These are phyloP conservation scores for Solanum chiquidenum DNA, from an alignment of 257 asterid species.

Conservation along the genomic window DNA sequence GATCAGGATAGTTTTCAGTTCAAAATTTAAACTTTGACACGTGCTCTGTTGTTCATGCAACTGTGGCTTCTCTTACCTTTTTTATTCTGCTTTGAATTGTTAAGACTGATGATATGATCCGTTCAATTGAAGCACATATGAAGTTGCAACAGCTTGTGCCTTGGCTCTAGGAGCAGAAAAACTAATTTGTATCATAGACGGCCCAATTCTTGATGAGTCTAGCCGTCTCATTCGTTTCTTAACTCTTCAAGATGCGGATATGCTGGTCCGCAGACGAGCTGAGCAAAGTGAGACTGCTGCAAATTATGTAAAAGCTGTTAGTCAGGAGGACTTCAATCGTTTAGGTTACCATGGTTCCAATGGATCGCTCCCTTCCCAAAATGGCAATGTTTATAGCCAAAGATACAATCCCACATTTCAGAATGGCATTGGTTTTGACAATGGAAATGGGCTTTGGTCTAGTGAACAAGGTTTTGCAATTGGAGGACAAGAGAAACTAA, in stretches of 20 bases:
- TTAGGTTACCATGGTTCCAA: conserved; percentile 17
- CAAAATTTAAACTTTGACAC: background rate
- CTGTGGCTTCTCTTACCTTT: background rate
- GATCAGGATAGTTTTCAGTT: background rate
- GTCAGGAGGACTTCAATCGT: conserved; percentile 39
- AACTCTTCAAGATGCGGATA: conserved; percentile 78
- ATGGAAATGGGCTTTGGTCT: conserved; percentile 83
- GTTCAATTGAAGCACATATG: conserved; percentile 65
- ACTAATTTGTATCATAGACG: conserved; percentile 79
- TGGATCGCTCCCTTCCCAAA: conserved; percentile 17
- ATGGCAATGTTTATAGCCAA: conserved; percentile 30
- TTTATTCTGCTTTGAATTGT: background rate
- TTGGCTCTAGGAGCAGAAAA: conserved; percentile 89
- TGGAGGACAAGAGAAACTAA: conserved; percentile 91
- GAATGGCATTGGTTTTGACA: conserved; percentile 93
- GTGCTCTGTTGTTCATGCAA: background rate
- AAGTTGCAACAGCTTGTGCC: conserved; percentile 97
- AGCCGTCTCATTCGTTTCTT: conserved; percentile 74
- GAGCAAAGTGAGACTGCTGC: conserved; percentile 86
- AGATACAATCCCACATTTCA: conserved; percentile 55
- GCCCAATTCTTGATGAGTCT: conserved; percentile 68
- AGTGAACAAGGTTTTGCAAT: conserved; percentile 88
- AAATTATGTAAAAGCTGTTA: conserved; percentile 76
- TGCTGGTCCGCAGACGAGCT: conserved; percentile 64
- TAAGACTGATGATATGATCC: background rate